Evolutionary conservation across 176 grass and related monocot species (phyloP), one percentile per base, ranked within the genome.

Genomic region (Cenchrus fungigraminus): DNA sequence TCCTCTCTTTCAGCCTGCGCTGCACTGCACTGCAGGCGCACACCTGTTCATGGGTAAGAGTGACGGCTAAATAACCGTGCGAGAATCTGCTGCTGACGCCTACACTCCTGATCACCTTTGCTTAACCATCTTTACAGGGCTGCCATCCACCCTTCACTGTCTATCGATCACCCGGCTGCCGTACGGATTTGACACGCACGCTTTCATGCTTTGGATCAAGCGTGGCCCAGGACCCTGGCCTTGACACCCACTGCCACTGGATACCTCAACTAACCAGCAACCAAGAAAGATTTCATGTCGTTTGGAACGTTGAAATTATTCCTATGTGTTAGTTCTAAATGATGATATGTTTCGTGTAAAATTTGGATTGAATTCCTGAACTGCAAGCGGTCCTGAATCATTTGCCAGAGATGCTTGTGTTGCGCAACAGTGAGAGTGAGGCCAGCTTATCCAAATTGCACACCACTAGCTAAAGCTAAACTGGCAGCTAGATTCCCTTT

Each of bases 381-480:
- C 53, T 76, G 12, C 54, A 58, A 59, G 3, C 15, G 15, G 29
- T 40, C 74, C 53, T 13, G 9, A 0, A 8, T n/a, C 3, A 6
- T 60, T 5, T 56, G 54, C 12, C 54, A 19, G 54, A 76, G 37
- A 54, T 22, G 50, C 49, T 54, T 15, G 74, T 44, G 53, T 42
- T 43, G 54, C 54, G 55, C 74, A 77, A 77, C 22, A 25, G 22
- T 25, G 22, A 25, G 22, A 25, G 8, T 25, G 58, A 62, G 71
- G 17, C 65, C 19, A 61, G 52, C 63, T 67, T 53, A 82, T 69
- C 79, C 71, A 65, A 25, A 25, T 68, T 76, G 69, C 58, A 86
- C 37, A 73, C 32, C 84, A 80, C 55, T 71, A 80, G 19, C 31
- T 65, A 68, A 78, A 78, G 83, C 47, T 81, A 76, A 76, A 57